Evolutionary conservation across 805 yeast genomes (phyloP), one percentile per base, ranked within the genome.

Genomic region (Schwanniomyces pseudopolymorphus): DNA sequence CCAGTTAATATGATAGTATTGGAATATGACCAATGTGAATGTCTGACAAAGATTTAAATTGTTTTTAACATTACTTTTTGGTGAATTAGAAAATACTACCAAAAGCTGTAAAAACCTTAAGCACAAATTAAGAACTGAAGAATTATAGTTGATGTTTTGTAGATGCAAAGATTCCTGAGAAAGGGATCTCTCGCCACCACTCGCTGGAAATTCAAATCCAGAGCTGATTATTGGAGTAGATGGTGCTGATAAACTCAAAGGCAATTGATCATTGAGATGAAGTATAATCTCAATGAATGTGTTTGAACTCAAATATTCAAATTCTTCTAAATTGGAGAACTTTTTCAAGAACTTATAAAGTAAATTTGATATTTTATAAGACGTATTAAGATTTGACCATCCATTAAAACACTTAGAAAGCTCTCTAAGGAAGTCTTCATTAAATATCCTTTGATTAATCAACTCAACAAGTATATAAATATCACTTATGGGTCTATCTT

Each of bases 1-100:
- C 77, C 77, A 73, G 52, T 67, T 67, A 39, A 72, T 63, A 51
- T 73, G 78, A 53, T 73, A 71, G 52, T 59, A 72, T 40, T 63
- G 61, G 47, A 70, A 64, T 5, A 72, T 51, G 1, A 62, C 59
- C 45, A 69, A 51, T 47, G 64, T 51, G 35, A 69, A 67, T 20
- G 70, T 58, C 48, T 70, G 68, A 40, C 63, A 42, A 13, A 71
- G 49, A 47, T 61, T 69, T 20, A 55, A 27, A 39, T 57, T 58
- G 40, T 70, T 67, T 47, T 61, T 62, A 13, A 51, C 43, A 37
- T 57, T 63, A 24, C 66, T 62, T 45, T 66, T 66, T 8, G 57
- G 53, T n/a, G 74, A 67, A 42, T 60, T 60, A 14, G 71, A 59
- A 53, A 67, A 68, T 9, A 69, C 54, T 17, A 68, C 57, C 19